Percentiles rank a stretch among this genome's conserved stretches.
These are phyloP conservation scores for Blastomyces emzantsi DNA, from an alignment of 2,329 filamentous ascomycete genomes.

Conservation along the genomic window DNA sequence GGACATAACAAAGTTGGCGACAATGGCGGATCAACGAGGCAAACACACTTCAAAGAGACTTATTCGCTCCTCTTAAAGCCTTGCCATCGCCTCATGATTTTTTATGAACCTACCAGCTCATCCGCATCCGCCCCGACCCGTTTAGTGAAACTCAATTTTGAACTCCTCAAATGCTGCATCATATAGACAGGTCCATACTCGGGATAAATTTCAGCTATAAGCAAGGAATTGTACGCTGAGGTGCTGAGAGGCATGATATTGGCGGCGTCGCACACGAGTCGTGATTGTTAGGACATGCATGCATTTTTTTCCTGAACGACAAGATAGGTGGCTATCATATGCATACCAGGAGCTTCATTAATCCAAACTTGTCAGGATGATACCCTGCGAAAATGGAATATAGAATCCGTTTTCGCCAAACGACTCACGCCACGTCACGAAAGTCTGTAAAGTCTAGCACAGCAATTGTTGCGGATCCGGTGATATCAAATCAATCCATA, in stretches of 20 bases:
- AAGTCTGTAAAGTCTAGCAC: conserved; percentile 10
- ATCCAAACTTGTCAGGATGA: neutral
- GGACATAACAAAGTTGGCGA: neutral
- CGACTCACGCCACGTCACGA: conserved; percentile 17
- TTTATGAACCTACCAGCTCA: neutral
- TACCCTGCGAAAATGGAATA: conserved; percentile 4
- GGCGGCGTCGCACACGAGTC: neutral
- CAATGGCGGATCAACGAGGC: neutral
- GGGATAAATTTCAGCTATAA: neutral
- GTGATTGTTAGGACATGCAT: neutral
- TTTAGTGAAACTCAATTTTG: conserved; percentile 8
- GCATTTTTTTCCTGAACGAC: neutral
- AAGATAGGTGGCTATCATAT: neutral
- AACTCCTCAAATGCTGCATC: neutral
- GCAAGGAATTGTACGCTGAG: neutral
- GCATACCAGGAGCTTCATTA: neutral
- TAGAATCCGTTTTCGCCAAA: conserved; percentile 11
- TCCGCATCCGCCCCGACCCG: neutral
- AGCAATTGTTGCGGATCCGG: conserved; percentile 7
- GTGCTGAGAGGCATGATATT: neutral
- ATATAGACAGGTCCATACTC: neutral
- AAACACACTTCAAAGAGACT: neutral
- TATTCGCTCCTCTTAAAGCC: neutral
- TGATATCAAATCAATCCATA: conserved; percentile 14
- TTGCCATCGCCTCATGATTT: conserved; percentile 5